These are phyloP conservation scores for Sisymbrium altissimum DNA, from an alignment of 345 rosid species.

Conservation along the genomic window DNA sequence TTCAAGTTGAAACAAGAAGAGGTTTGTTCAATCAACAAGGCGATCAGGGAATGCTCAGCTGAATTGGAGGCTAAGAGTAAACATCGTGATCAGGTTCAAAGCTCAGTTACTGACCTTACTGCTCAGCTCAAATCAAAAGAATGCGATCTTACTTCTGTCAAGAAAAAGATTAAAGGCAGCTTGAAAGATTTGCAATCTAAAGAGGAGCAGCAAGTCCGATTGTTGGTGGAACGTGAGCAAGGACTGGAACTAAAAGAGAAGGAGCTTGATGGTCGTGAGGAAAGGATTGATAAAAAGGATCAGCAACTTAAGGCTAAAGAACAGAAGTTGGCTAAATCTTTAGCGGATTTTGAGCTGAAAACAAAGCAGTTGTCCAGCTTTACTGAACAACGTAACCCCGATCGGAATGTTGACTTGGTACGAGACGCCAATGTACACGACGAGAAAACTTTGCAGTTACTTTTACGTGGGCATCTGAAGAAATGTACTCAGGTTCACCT, in stretches of 20 bases:
- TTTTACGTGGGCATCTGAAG: constrained; percentile 44
- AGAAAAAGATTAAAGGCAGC: constrained; percentile 11
- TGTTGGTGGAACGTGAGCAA: constrained; percentile 11
- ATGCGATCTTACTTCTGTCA: constrained; percentile 16
- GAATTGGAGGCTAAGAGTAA: constrained; percentile 5
- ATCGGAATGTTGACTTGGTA: constrained; percentile 14
- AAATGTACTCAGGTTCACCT: constrained; percentile 30
- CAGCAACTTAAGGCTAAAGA: constrained; percentile 5
- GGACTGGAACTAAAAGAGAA: constrained; percentile 31
- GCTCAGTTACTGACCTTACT: constrained; percentile 15
- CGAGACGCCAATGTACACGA: constrained; percentile 6
- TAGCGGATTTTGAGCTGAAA: constrained; percentile 20
- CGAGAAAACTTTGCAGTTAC: constrained; percentile 46
- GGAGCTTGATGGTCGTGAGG: constrained; percentile 16
- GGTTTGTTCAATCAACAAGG: constrained; percentile 12
- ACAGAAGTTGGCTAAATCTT: constrained; percentile 6
- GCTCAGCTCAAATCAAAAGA: constrained; percentile 30
- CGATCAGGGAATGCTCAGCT: constrained; percentile 8
- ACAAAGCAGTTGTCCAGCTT: constrained; percentile 7
- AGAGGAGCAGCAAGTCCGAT: constrained; percentile 19
- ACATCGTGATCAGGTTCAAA: constrained; percentile 3
- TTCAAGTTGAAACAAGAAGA: constrained; percentile 22
- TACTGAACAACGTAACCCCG: constrained; percentile 16
- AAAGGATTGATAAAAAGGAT: constrained; percentile 11
- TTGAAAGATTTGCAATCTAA: constrained; percentile 25